Evolutionary conservation across 1,284 basidiomycete species (phyloP), one percentile per base, ranked within the genome.

Genomic region (Neolentinus lepideus): DNA sequence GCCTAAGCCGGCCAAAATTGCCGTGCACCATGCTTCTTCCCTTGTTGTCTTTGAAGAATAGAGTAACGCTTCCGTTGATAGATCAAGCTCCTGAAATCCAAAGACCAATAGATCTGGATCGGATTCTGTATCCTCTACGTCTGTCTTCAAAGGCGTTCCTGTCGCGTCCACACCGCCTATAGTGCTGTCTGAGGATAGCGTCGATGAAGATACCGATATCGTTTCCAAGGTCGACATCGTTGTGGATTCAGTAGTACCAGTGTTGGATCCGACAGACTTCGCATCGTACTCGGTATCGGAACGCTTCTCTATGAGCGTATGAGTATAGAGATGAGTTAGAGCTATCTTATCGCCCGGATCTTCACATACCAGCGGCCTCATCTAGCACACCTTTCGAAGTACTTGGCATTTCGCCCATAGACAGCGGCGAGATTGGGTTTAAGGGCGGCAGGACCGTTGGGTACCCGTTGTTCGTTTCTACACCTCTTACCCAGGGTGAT

Each of bases 31-130:
- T 0, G 83, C 78, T 38, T 88, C 85, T 63, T 89, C 88, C 59
- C 79, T 77, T 4, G 71, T 61, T 0, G 81, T 81, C 45, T 77
- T 80, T 0, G 80, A 77, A 0, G 82, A 75, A 59, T 88, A 88
- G 0, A 91, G 64, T 54, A 90, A 70, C 8, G 88, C 86, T 66
- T 88, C 87, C 0, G 88, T 75, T 0, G 88, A 90, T 1, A 84
- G 72, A 65, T 91, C 88, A 2, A 90, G 69, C 63, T 91, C 88
- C 67, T 91, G 88, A 60, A 91, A 89, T 1, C 79, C 86, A 3
- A 90, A 66, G 11, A 87, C 82, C 24, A 89, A 65, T 11, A 91
- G 59, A 64, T 91, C 88, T 16, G 85, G 81, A 59, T 80, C 79
- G 6, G 61, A 58, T 33, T 74, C 66, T 21, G 73, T 68, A 8